These are phyloP conservation scores for Penicillium simplicissimum DNA, from an alignment of 495 filamentous ascomycete species.

Conservation along the genomic window DNA sequence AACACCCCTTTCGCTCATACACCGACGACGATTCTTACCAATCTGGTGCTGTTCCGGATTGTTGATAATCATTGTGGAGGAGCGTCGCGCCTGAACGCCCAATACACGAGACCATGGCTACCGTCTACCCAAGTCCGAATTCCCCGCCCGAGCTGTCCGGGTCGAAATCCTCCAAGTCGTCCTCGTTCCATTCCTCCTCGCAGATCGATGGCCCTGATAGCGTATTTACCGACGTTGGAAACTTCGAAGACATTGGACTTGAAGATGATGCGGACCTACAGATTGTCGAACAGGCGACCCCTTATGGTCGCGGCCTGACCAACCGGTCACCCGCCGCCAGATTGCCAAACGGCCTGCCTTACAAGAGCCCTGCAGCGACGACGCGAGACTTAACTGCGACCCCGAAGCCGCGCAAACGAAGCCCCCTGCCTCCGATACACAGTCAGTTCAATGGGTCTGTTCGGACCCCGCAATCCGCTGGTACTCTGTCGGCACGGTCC, in stretches of 20 bases:
- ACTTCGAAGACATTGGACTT: constrained; percentile 94
- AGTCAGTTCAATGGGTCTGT: constrained; percentile 32
- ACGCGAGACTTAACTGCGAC: constrained; percentile 45
- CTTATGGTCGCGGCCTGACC: constrained; percentile 35
- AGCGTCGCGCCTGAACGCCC: constrained; percentile 14
- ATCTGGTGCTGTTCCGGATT: constrained; percentile 9
- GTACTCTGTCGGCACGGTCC: constrained; percentile 25
- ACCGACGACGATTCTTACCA: constrained; percentile 19
- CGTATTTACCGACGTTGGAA: constrained; percentile 65
- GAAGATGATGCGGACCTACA: constrained; percentile 59
- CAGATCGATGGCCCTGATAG: constrained; percentile 64
- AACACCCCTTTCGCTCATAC: constrained; percentile 20
- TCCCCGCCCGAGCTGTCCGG: constrained; percentile 82
- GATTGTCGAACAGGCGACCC: constrained; percentile 29
- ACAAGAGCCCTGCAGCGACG: constrained; percentile 36
- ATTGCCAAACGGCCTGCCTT: constrained; percentile 35
- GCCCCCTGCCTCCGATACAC: constrained; percentile 34
- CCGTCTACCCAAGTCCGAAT: constrained; percentile 59
- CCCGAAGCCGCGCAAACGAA: constrained; percentile 48
- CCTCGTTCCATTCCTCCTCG: constrained; percentile 80
- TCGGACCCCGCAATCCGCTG: constrained; percentile 22
- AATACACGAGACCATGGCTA: constrained; percentile 59
- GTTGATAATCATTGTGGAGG: constrained; percentile 15
- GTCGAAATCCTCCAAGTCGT: constrained; percentile 88
- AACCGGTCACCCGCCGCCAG: constrained; percentile 37